phyloP scores from a whole-genome alignment of 2,329 filamentous ascomycete species.

The Fusarium brevicatenulatum region DNA sequence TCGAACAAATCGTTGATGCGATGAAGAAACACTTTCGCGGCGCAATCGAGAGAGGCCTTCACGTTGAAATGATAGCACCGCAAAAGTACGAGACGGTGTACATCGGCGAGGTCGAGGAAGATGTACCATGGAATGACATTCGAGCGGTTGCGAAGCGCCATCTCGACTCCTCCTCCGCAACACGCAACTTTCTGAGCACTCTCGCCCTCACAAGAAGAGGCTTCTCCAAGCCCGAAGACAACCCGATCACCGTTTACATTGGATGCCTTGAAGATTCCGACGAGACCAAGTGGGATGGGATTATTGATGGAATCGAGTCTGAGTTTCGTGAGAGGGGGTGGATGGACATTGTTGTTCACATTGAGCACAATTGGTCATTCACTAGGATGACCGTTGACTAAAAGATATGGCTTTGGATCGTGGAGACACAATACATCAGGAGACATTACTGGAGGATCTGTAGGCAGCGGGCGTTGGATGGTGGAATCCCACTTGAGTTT shows the following conservation, averaged over 20 bases:
- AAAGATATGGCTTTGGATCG: background rate
- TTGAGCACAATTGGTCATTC: background rate
- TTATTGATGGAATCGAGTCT: background rate
- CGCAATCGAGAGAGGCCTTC: background rate
- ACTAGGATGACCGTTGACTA: background rate
- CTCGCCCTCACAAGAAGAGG: background rate
- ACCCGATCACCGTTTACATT: background rate
- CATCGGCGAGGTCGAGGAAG: background rate
- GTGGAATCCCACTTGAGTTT: background rate
- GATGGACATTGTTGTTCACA: background rate
- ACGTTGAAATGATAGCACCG: background rate
- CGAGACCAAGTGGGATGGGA: background rate
- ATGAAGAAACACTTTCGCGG: background rate
- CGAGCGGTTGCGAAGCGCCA: background rate
- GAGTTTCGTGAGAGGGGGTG: background rate
- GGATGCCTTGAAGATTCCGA: background rate
- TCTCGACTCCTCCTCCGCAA: background rate
- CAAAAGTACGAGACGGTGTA: background rate
- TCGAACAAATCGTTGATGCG: background rate
- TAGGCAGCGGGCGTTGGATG: background rate
- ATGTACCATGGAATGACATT: background rate
- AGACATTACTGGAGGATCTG: background rate
- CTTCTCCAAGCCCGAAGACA: background rate
- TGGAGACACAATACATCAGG: background rate
- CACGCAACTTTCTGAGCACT: background rate